These are phyloP conservation scores for Geoglossum cookeanum DNA, from an alignment of 2,329 filamentous ascomycete species.

Conservation along the genomic window DNA sequence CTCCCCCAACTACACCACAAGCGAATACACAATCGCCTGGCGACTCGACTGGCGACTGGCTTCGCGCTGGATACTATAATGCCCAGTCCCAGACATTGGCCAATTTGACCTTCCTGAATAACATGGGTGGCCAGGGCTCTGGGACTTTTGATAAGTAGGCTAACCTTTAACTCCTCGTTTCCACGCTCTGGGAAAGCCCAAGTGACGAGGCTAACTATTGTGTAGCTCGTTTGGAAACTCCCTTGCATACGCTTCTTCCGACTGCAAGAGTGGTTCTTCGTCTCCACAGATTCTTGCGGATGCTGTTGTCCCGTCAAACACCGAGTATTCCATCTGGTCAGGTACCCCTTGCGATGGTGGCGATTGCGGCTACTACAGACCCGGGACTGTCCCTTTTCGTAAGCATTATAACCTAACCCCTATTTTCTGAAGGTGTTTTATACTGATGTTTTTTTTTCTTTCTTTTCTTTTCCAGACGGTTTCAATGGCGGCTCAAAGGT, in stretches of 20 bases:
- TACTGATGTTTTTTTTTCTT: not conserved
- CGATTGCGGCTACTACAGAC: slow-evolving; percentile 29
- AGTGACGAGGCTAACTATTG: not conserved
- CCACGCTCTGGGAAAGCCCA: too few relatives aligned
- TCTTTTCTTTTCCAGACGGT: too few relatives aligned
- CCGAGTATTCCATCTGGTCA: slow-evolving; percentile 33
- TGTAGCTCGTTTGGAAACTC: slow-evolving; percentile 34
- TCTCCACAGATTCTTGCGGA: slow-evolving; percentile 30
- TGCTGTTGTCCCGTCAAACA: slow-evolving; percentile 27
- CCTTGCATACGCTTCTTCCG: slow-evolving; percentile 32
- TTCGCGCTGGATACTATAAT: slow-evolving; percentile 29
- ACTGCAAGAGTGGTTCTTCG: slow-evolving; percentile 27
- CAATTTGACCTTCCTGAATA: slow-evolving; percentile 39
- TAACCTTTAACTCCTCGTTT: not conserved
- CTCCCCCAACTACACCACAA: not conserved
- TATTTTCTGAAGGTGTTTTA: not conserved
- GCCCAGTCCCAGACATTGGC: slow-evolving; percentile 24
- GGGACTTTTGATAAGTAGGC: not conserved
- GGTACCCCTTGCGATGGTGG: slow-evolving; percentile 28
- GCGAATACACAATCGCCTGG: slow-evolving; percentile 2
- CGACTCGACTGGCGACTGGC: slow-evolving; percentile 18
- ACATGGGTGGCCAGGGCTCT: slow-evolving; percentile 29
- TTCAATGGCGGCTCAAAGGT: slow-evolving; percentile 51
- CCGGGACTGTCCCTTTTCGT: slow-evolving; percentile 32
- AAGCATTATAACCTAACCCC: slow-evolving; percentile 11